These are phyloP conservation scores for Vigna mungo DNA, from an alignment of 306 rosid genomes.

Conservation along the genomic window DNA sequence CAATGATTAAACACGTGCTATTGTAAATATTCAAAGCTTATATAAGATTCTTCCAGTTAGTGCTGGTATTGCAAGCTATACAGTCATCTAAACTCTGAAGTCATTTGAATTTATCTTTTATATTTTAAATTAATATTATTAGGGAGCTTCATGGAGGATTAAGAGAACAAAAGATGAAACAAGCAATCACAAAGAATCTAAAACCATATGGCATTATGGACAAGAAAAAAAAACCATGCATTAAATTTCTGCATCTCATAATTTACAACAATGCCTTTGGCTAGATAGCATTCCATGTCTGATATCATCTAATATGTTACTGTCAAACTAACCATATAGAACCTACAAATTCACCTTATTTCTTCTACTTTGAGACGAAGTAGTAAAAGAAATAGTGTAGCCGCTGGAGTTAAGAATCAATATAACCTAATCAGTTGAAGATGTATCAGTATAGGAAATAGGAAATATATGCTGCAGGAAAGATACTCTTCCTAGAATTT, in stretches of 20 bases:
- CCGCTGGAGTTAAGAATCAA: background rate
- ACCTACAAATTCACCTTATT: slow-evolving; percentile 16
- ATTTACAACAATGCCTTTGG: slow-evolving; percentile 45
- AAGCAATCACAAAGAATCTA: background rate
- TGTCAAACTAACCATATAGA: slow-evolving; percentile 27
- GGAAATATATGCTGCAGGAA: slow-evolving; percentile 3
- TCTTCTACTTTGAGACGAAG: background rate
- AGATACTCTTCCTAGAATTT: slow-evolving; percentile 43
- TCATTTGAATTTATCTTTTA: background rate
- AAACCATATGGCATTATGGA: background rate
- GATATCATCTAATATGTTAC: slow-evolving; percentile 7
- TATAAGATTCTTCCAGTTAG: background rate
- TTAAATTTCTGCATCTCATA: slow-evolving; percentile 34
- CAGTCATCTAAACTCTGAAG: background rate
- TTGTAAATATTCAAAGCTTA: background rate
- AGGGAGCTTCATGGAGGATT: background rate
- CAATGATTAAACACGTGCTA: background rate
- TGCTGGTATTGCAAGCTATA: background rate
- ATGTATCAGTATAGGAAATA: slow-evolving; percentile 15
- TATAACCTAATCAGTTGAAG: slow-evolving; percentile 3
- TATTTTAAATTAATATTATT: background rate
- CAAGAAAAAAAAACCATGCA: background rate
- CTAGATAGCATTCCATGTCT: slow-evolving; percentile 33
- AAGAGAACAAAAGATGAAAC: background rate
- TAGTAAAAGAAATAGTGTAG: slow-evolving; percentile 16